A percentile compares a stretch with the other conserved stretches of the same genome.
These are phyloP conservation scores for Bolboschoenus planiculmis DNA, from an alignment of 176 grass and related monocot species.

Conservation along the genomic window DNA sequence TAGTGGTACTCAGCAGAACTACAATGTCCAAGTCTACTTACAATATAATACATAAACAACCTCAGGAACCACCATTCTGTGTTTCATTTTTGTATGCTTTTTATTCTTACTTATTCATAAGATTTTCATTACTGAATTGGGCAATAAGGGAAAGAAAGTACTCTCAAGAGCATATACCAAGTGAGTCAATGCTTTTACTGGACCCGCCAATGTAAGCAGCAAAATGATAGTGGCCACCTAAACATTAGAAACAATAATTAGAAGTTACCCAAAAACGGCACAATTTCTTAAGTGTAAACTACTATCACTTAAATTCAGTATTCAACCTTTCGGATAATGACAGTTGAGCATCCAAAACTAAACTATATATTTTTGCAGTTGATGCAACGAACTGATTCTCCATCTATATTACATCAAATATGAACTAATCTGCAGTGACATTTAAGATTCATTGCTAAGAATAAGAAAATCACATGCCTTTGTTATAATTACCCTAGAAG, in stretches of 20 bases:
- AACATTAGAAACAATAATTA: neutral
- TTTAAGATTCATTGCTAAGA: neutral
- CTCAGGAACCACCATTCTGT: neutral
- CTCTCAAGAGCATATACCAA: conserved; percentile 31
- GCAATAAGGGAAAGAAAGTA: neutral
- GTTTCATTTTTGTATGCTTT: neutral
- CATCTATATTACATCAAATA: neutral
- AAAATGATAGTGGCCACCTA: conserved; percentile 86
- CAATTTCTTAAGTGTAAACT: neutral
- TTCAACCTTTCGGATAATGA: neutral
- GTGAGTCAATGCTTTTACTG: conserved; percentile 85
- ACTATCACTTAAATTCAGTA: neutral
- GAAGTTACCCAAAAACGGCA: neutral
- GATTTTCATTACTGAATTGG: neutral
- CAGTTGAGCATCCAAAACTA: neutral
- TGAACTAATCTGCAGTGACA: neutral
- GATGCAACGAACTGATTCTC: neutral
- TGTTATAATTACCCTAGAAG: neutral
- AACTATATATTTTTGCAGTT: neutral
- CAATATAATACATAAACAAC: neutral
- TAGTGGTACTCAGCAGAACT: neutral
- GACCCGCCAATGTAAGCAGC: conserved; percentile 78
- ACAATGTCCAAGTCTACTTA: neutral
- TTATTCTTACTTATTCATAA: neutral
- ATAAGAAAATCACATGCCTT: neutral